A percentile compares a stretch with the other conserved stretches of the same genome.
phyloP scores from a whole-genome alignment of 306 rosid genomes.

The Pachyrhizus erosus region DNA sequence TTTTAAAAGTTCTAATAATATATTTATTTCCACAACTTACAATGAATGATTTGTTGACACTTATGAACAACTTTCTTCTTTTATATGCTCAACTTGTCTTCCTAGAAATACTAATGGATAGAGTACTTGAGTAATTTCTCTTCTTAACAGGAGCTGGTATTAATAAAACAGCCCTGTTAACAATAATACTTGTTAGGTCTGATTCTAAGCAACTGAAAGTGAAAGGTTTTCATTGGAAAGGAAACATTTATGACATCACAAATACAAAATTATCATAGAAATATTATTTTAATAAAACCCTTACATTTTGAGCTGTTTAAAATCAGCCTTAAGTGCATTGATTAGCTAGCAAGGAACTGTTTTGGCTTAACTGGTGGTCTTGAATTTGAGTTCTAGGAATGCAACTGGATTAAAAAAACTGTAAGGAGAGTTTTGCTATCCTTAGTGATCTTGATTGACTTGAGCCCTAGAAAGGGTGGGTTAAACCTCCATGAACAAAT shows the following conservation, averaged over 20 bases:
- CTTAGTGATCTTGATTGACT: neutral
- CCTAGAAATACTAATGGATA: neutral
- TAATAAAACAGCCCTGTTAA: neutral
- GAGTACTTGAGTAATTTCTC: neutral
- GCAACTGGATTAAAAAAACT: neutral
- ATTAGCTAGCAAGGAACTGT: neutral
- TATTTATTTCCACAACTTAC: neutral
- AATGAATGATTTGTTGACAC: conserved; percentile 3
- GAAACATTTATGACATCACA: neutral
- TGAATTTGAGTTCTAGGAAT: neutral
- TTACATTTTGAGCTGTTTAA: neutral
- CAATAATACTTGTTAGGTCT: neutral
- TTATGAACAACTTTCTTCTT: neutral
- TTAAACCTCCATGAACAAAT: neutral
- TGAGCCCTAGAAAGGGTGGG: neutral
- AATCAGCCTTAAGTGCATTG: neutral
- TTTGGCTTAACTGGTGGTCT: neutral
- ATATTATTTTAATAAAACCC: neutral
- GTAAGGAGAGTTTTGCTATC: neutral
- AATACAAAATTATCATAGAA: neutral
- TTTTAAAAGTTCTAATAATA: conserved; percentile 15
- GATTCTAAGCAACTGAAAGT: neutral
- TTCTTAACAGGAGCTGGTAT: neutral
- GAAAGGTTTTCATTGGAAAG: neutral
- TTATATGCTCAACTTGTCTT: neutral